Conservation (phyloP, 164 flowering plant species). For the Brasenia schreberi region DNA sequence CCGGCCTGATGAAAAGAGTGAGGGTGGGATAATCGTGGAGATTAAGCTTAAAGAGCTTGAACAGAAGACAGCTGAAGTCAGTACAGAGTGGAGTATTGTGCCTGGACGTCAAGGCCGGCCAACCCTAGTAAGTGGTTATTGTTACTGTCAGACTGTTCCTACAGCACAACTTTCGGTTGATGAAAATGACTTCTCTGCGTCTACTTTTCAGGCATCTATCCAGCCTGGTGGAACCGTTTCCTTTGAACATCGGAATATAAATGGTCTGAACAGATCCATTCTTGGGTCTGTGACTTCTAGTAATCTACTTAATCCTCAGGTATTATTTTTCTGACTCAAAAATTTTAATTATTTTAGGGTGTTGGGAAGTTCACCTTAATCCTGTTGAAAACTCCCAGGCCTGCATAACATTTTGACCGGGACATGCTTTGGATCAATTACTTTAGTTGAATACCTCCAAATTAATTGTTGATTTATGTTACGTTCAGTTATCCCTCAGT, state of each 20-base stretch:
- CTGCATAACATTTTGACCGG: no score
- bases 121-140: conserved; percentile 47
- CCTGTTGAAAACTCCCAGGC: no score
- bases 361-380: no score
- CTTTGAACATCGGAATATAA: conserved; percentile 66
- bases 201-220: conserved; percentile 40
- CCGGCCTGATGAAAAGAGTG: conserved; percentile 90
- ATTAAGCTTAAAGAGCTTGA: conserved; percentile 95
- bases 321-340: neutral
- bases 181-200: no score
- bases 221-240: conserved; percentile 82
- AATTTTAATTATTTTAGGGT: no score
- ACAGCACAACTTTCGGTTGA: no score
- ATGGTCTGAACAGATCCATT: conserved; percentile 66
- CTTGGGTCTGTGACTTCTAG: conserved; percentile 74
- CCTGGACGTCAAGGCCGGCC: conserved; percentile 97
- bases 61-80: conserved; percentile 91
- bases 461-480: no score
- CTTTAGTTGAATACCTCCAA: no score
- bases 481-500: no score
- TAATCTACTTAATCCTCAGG: conserved; percentile 80
- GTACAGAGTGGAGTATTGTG: conserved; percentile 97
- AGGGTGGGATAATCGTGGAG: conserved; percentile 94
- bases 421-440: no score
- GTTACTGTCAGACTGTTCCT: neutral